Evolutionary conservation across 768 basidiomycete species (phyloP), one percentile per base, ranked within the genome.

Genomic region (Cantharellus cinnabarinus): DNA sequence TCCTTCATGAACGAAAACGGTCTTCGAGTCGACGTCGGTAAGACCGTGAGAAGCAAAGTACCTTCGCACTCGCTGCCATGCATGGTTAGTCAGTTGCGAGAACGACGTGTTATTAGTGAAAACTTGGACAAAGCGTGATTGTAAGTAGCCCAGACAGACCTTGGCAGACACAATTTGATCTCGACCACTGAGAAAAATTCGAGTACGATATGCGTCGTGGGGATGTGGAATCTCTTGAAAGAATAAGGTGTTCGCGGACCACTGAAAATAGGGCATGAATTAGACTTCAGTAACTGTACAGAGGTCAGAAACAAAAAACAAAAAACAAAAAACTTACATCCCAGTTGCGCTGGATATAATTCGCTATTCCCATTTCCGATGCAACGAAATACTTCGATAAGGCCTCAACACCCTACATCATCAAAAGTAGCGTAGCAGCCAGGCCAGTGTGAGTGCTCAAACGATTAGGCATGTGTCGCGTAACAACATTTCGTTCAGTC

Each of bases 221-320:
- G 82, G 84, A 65, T 89, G 76, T 1, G 88, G 86, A 52, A 94
- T 89, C 65, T 93, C 85, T 69, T 91, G 87, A 62, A 79, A 86
- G 80, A 85, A 97, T 5, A 97, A 73, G 5, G 86, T 81, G 66
- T 95, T 95, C 5, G 85, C 78, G 42, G 79, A 75, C 89, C 88
- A 91, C 65, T 71, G 66, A 29, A 29, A 29, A 1, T 29, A 29
- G 44, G 1, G 44, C 10, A 48, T 10, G 1, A 10, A 10, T 10
- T 48, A 10, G 0, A 10, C 10, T 10, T 48, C 44, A 48, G 20
- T 29, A 48, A 48, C 44, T 48, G 29, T 48, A 61, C 60, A 15
- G 65, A 61, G n/a, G 63, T 59, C 4, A 15, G n/a, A 40, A 35
- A 14, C 5, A 20, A 39, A 7, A 29, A 42, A 42, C 3, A 42